Conservation (phyloP, 331 rosid genomes). For the Ulmus americana region DNA sequence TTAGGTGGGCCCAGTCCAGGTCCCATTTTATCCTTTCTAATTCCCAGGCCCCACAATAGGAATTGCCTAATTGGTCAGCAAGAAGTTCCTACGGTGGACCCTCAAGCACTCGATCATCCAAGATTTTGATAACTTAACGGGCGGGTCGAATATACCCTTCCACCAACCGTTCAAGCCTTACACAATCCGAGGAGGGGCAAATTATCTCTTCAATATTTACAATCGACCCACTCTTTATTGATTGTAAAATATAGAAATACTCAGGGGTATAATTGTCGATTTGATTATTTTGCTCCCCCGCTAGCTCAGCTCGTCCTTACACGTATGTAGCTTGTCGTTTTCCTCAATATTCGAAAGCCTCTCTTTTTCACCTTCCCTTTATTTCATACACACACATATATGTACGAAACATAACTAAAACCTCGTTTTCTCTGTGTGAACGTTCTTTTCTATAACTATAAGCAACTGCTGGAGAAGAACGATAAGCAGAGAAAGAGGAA, state of each 20-base stretch:
- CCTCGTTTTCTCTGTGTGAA: constrained; percentile 16
- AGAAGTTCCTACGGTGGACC: no score
- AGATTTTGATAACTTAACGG: no score
- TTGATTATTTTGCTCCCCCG: not conserved
- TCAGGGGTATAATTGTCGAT: not conserved
- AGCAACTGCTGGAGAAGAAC: constrained; percentile 28
- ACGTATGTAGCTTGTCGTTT: not conserved
- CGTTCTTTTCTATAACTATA: constrained; percentile 30
- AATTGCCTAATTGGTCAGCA: not conserved
- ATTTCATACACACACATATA: not conserved
- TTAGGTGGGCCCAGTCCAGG: not conserved
- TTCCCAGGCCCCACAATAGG: not conserved
- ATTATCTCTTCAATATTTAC: not conserved
- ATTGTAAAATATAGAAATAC: not conserved
- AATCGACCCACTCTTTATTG: not conserved
- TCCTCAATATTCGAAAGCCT: not conserved
- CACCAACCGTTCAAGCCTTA: not conserved
- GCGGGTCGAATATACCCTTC: not conserved
- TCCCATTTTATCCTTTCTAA: not conserved
- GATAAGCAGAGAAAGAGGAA: constrained; percentile 21
- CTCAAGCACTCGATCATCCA: no score
- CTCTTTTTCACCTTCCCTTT: not conserved
- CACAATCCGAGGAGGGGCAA: no score
- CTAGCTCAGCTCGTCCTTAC: not conserved
- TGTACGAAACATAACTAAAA: not conserved